Evolutionary conservation across 192 early-diverging fungal genomes (phyloP), one percentile per base, ranked within the genome.

Genomic region (Physocladia obscura): DNA sequence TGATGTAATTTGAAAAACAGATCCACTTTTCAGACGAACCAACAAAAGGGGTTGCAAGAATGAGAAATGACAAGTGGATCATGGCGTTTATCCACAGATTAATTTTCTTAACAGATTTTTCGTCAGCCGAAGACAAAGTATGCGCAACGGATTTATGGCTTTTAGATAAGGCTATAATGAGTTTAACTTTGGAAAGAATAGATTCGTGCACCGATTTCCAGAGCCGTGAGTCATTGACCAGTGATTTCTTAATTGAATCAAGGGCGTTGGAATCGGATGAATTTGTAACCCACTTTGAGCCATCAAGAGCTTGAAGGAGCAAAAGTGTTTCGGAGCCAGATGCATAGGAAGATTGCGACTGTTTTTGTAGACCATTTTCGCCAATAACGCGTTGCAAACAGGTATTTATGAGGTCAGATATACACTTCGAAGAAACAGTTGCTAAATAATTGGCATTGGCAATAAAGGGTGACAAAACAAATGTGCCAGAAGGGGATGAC

Each of bases 41-140:
- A 0, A 17, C 29, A 26, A 17, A 29, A 63, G 37, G 22, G 11
- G 21, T 6, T 24, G n/a, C 24, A 15, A 11, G 15, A 15, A 63
- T n/a, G 1, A 32, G 8, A 47, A 63, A 15, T 6, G 13, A 1
- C 61, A 63, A 49, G 30, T 44, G 40, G 40, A 44, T 44, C 8
- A 63, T 36, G 8, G 61, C 61, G 2, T 63, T 63, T 8, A 1
- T n/a, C 61, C 61, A 63, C 21, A 63, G 61, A 49, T 11, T n/a
- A 24, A 49, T 19, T 11, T 13, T 27, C 29, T 63, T 63, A 22
- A 59, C 6, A 17, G 4, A 15, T 22, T 54, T 54, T 29, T 54
- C 52, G 24, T 54, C 26, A 11, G 11, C 15, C 52, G 11, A 8
- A 6, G 6, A 11, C 11, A 22, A 8, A 11, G 26, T 15, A 54